phyloP scores from a whole-genome alignment of 2,329 filamentous ascomycete genomes.

The Trichoderma lentiforme region DNA sequence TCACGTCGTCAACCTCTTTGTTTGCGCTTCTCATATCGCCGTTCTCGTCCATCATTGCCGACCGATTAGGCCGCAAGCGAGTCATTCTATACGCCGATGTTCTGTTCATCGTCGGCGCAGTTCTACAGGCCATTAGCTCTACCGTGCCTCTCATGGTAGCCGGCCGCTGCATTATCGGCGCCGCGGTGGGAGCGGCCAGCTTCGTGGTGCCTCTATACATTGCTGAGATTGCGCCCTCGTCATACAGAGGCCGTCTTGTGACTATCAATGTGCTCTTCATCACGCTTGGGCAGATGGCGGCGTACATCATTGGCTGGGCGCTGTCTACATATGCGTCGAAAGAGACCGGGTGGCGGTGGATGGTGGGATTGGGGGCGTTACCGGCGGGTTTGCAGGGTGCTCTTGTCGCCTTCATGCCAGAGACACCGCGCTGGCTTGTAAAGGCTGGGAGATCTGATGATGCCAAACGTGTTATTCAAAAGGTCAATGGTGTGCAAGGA shows the following conservation, averaged over 20 bases:
- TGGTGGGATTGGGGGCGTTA: constrained; percentile 79
- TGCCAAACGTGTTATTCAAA: constrained; percentile 63
- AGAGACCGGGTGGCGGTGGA: constrained; percentile 76
- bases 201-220: constrained; percentile 88
- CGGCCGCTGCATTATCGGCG: constrained; percentile 66
- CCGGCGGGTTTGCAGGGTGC: constrained; percentile 70
- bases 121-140: constrained; percentile 58
- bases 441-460: constrained; percentile 59
- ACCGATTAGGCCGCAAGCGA: constrained; percentile 57
- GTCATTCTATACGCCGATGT: constrained; percentile 62
- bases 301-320: constrained; percentile 78
- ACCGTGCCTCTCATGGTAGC: constrained; percentile 63
- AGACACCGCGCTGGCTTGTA: constrained; percentile 86
- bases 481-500: constrained; percentile 55
- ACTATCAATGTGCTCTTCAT: constrained; percentile 81
- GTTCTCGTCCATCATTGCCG: constrained; percentile 61
- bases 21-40: constrained; percentile 64
- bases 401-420: constrained; percentile 71
- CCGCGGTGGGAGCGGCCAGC: constrained; percentile 71
- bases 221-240: constrained; percentile 75
- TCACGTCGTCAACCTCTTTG: constrained; percentile 66
- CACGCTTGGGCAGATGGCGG: constrained; percentile 83
- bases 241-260: constrained; percentile 73
- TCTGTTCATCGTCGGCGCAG: constrained; percentile 66
- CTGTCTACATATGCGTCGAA: constrained; percentile 56